A percentile compares a stretch with the other conserved stretches of the same genome.
Conservation (phyloP, 805 yeast genomes). For the Aciculoconidium aculeatum region DNA sequence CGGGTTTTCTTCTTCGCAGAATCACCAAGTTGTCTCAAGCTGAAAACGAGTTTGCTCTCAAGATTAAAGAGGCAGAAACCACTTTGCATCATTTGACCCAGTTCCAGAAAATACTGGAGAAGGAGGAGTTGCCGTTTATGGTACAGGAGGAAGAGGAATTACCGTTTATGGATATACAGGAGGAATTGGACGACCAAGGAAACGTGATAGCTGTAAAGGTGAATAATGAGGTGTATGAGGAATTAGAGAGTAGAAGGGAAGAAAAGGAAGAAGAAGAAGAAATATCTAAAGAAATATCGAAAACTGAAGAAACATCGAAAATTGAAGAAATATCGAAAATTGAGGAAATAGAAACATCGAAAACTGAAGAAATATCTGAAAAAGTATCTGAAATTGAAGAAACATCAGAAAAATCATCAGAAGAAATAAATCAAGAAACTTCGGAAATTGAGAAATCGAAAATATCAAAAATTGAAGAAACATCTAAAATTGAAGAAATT, state of each 20-base stretch:
- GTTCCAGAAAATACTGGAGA: slow-evolving; percentile 11
- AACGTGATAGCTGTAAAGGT: slow-evolving; percentile 42
- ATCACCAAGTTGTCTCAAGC: slow-evolving; percentile 28
- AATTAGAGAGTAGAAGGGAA: background rate
- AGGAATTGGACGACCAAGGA: slow-evolving; percentile 75
- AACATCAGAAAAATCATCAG: background rate
- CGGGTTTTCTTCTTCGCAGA: slow-evolving; percentile 19
- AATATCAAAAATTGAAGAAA: no score
- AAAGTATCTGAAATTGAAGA: slow-evolving; percentile 1
- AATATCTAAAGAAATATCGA: slow-evolving; percentile 33
- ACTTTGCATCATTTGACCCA: slow-evolving; percentile 12
- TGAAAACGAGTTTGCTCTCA: slow-evolving; percentile 31
- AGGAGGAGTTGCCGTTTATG: slow-evolving; percentile 23
- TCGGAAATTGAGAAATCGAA: no score
- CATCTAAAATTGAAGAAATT: slow-evolving; percentile 1
- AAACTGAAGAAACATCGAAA: no score
- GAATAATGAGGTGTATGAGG: slow-evolving; percentile 20
- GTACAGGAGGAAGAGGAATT: no score
- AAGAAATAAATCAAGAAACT: background rate
- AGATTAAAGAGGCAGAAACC: slow-evolving; percentile 34
- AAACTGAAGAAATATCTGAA: no score
- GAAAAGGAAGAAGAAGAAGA: no score
- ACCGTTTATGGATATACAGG: slow-evolving; percentile 78
- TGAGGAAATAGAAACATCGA: background rate
- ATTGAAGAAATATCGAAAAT: no score